Conservation (phyloP, 495 filamentous ascomycete genomes). For the Lentithecium fluviatile region DNA sequence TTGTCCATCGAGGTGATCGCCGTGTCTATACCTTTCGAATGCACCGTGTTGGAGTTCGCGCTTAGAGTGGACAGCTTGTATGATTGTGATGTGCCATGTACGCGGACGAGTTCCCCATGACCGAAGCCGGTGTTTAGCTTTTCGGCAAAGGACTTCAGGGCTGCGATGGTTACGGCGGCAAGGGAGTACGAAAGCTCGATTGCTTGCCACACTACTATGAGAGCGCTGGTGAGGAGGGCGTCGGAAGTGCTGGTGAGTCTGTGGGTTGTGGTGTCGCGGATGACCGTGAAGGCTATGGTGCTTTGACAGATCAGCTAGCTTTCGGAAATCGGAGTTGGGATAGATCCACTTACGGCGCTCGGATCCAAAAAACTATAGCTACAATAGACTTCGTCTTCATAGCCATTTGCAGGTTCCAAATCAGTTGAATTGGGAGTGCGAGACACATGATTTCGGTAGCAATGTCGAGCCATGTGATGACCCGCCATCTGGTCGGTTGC, state of each 20-base stretch:
- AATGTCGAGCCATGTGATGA: neutral
- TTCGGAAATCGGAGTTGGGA: neutral
- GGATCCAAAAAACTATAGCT: neutral
- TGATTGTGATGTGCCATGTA: neutral
- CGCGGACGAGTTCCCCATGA: neutral
- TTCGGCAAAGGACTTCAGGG: neutral
- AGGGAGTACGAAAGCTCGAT: constrained; percentile 1
- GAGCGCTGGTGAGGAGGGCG: neutral
- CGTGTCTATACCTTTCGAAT: too few species aligned
- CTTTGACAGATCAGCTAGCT: too few species aligned
- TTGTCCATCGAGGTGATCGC: too few species aligned
- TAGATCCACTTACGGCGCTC: neutral
- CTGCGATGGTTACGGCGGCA: neutral
- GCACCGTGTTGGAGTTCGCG: neutral
- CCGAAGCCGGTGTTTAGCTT: neutral
- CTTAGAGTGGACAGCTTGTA: neutral
- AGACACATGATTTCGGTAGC: neutral
- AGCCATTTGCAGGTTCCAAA: neutral
- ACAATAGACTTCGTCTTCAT: neutral
- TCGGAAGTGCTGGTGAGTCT: neutral
- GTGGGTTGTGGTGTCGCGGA: neutral
- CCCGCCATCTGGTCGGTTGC: neutral
- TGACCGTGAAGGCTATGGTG: neutral
- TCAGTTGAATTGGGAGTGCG: neutral
- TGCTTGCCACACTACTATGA: neutral